A percentile compares a stretch with the other conserved stretches of the same genome.
These are phyloP conservation scores for Hyaloperonospora brassicae DNA, from an alignment of 352 stramenopile genomes.

Conservation along the genomic window DNA sequence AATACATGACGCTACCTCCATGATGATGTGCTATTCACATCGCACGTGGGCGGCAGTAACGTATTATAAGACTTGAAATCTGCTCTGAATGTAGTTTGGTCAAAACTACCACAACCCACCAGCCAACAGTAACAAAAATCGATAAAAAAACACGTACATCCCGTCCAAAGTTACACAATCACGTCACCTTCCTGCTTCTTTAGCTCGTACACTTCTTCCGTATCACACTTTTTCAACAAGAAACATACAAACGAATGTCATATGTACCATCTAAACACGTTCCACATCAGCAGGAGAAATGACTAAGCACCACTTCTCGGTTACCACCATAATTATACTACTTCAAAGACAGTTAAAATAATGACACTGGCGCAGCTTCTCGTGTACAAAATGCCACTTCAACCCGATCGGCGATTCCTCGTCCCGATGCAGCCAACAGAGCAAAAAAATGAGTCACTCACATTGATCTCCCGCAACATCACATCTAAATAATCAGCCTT, in stretches of 20 bases:
- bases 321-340: slow-evolving; percentile 80
- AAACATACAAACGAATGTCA: no score
- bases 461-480: slow-evolving; percentile 80
- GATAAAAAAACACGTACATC: slow-evolving; percentile 48
- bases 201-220: slow-evolving; percentile 84
- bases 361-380: slow-evolving; percentile 88
- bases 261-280: no score
- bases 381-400: slow-evolving; percentile 81
- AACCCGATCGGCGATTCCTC: slow-evolving; percentile 9
- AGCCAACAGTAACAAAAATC: no score
- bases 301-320: slow-evolving; percentile 63
- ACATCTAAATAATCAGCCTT: no score
- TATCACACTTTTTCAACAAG: no score
- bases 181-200: slow-evolving; percentile 84
- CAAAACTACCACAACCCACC: slow-evolving; percentile 84
- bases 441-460: slow-evolving; percentile 92
- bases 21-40: slow-evolving; percentile 55
- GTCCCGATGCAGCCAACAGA: no score
- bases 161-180: slow-evolving; percentile 92
- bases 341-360: slow-evolving; percentile 96
- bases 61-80: slow-evolving; percentile 69
- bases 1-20: slow-evolving; percentile 71
- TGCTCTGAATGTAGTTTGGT: slow-evolving; percentile 90
- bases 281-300: no score
- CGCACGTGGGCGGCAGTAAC: slow-evolving; percentile 41